Percentiles rank a stretch among this genome's conserved stretches.
Conservation (phyloP, 2,329 filamentous ascomycete species). For the Ilyonectria robusta region DNA sequence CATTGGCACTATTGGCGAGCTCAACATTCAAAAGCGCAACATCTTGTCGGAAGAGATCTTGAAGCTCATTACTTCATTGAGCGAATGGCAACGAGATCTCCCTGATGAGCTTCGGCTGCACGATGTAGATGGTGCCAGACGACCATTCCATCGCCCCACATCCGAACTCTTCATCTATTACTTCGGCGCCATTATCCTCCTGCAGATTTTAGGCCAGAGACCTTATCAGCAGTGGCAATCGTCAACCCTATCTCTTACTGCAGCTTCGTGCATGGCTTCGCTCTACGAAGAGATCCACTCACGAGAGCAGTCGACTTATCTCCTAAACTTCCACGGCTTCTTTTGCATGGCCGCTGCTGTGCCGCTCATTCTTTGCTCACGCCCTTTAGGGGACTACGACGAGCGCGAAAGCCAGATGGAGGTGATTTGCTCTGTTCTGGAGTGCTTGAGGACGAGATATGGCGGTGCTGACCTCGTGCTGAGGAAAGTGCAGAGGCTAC, state of each 20-base stretch:
- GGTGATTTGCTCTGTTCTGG: not conserved
- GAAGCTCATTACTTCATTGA: not conserved
- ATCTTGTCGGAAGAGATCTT: not conserved
- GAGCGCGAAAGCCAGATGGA: not conserved
- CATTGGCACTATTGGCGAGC: constrained; percentile 3
- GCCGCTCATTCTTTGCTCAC: not conserved
- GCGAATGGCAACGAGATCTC: constrained; percentile 12
- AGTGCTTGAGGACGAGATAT: constrained; percentile 1
- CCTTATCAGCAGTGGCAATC: not conserved
- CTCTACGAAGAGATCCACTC: constrained; percentile 24
- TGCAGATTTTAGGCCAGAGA: constrained; percentile 8
- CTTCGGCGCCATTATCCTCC: constrained; percentile 17
- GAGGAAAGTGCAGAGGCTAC: constrained; percentile 4
- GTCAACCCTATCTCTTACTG: constrained; percentile 5
- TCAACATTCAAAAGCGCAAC: constrained; percentile 1
- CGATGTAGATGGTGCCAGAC: not conserved
- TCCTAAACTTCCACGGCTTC: constrained; percentile 20
- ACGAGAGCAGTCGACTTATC: constrained; percentile 12
- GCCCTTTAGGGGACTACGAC: not conserved
- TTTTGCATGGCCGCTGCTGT: constrained; percentile 21
- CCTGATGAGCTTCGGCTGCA: constrained; percentile 1
- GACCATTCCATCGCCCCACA: constrained; percentile 1
- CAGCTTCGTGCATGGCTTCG: constrained; percentile 12
- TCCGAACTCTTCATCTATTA: constrained; percentile 15
- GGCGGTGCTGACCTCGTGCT: constrained; percentile 17